These are phyloP conservation scores for Skeletonema costatum DNA, from an alignment of 108 stramenopile species.

Conservation along the genomic window DNA sequence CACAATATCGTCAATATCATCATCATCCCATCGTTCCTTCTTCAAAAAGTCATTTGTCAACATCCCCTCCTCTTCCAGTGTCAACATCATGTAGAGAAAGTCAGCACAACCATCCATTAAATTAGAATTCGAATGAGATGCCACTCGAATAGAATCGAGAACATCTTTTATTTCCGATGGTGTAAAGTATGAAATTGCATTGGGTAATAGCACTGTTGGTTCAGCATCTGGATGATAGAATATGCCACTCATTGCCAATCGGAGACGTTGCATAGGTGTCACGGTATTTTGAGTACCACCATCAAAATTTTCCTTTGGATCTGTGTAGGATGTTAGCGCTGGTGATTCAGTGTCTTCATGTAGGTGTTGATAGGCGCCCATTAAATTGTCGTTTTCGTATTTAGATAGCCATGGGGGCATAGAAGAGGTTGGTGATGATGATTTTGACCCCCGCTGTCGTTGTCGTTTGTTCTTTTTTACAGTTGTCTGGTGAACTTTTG, in stretches of 20 bases:
- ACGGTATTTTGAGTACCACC: neutral
- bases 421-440: neutral
- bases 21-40: slow-evolving; percentile 9
- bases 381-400: slow-evolving; percentile 34
- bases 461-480: neutral
- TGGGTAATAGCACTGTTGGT: neutral
- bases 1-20: neutral
- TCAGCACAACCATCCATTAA: slow-evolving; percentile 52
- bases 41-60: slow-evolving; percentile 12
- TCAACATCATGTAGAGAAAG: slow-evolving; percentile 50
- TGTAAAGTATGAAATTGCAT: slow-evolving; percentile 30
- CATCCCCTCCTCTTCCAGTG: slow-evolving; percentile 48
- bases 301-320: neutral
- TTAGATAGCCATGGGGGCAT: slow-evolving; percentile 39
- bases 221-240: slow-evolving; percentile 7
- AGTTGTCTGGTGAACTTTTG: neutral
- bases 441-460: neutral
- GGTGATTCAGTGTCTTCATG: neutral
- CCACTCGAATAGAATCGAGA: slow-evolving; percentile 47
- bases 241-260: slow-evolving; percentile 32
- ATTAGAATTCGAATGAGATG: slow-evolving; percentile 37
- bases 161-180: slow-evolving; percentile 41
- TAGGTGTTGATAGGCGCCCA: neutral
- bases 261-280: slow-evolving; percentile 24
- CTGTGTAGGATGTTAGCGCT: neutral